Percentiles rank a stretch among this genome's conserved stretches.
Conservation (phyloP, 257 asterid genomes). For the Penstemon davidsonii region DNA sequence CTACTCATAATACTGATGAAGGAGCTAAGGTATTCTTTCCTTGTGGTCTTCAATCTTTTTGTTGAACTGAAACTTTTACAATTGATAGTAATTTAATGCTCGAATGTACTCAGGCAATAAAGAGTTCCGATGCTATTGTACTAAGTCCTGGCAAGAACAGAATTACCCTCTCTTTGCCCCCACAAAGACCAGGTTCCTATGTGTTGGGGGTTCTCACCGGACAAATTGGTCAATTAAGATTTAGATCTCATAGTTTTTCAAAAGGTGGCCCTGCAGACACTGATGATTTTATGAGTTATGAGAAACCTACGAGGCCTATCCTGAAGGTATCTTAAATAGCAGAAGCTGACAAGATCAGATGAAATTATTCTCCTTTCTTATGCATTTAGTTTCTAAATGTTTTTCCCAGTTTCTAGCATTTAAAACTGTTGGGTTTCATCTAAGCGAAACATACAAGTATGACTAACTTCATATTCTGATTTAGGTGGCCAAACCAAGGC, state of each 20-base stretch:
- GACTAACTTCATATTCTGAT: conserved; percentile 24
- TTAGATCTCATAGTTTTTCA: conserved; percentile 97
- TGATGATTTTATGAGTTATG: conserved; percentile 97
- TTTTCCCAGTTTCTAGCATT: neutral
- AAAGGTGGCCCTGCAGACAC: conserved; percentile 92
- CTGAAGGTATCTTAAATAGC: conserved; percentile 63
- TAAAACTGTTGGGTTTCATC: neutral
- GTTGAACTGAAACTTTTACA: conserved; percentile 29
- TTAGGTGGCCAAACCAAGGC: conserved; percentile 89
- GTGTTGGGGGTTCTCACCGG: conserved; percentile 98
- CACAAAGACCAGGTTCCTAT: conserved; percentile 96
- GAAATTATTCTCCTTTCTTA: neutral
- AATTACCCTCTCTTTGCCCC: conserved; percentile 74
- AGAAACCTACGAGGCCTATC: conserved; percentile 94
- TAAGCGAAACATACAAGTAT: conserved; percentile 1
- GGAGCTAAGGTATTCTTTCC: conserved; percentile 81
- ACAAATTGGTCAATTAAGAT: conserved; percentile 92
- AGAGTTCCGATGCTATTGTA: conserved; percentile 72
- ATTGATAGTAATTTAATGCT: conserved; percentile 25
- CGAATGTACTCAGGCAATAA: conserved; percentile 64
- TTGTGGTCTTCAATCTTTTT: conserved; percentile 24
- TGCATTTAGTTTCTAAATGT: conserved; percentile 7
- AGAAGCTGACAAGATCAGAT: conserved; percentile 19
- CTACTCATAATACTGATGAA: conserved; percentile 87
- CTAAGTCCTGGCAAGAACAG: conserved; percentile 85